phyloP scores from a whole-genome alignment of 208 protist genomes.

The Balamuthia mandrillaris region DNA sequence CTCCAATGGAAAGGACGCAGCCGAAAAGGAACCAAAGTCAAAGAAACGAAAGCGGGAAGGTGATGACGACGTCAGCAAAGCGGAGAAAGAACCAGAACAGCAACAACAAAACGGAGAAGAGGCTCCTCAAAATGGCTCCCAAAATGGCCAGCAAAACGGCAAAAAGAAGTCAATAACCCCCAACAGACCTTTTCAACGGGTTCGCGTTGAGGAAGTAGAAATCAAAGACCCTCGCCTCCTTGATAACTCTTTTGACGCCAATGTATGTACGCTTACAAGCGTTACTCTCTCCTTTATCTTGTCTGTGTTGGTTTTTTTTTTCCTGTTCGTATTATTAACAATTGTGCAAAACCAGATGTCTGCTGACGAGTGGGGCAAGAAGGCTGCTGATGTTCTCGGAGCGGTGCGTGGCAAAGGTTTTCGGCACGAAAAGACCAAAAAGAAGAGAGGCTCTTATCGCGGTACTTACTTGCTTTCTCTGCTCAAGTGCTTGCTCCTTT shows the following conservation, averaged over 20 bases:
- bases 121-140: background rate
- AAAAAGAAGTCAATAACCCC: background rate
- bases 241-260: slow-evolving; percentile 60
- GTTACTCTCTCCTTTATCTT: background rate
- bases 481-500: background rate
- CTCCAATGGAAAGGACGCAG: background rate
- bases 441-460: slow-evolving; percentile 68
- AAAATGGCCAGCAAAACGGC: background rate
- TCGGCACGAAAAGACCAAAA: slow-evolving; percentile 73
- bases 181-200: slow-evolving; percentile 41
- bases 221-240: slow-evolving; percentile 7
- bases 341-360: background rate
- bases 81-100: background rate
- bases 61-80: background rate
- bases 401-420: slow-evolving; percentile 61
- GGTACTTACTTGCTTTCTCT: slow-evolving; percentile 7
- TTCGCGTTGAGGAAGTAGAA: slow-evolving; percentile 24
- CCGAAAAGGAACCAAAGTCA: background rate
- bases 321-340: background rate
- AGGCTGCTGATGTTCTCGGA: slow-evolving; percentile 50
- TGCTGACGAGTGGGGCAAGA: slow-evolving; percentile 48
- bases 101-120: slow-evolving; percentile 7
- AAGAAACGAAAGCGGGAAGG: background rate
- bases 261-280: background rate
- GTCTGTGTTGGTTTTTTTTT: background rate